Evolutionary conservation across 768 basidiomycete species (phyloP), one percentile per base, ranked within the genome.

Genomic region (Rhizopogon vinicolor): DNA sequence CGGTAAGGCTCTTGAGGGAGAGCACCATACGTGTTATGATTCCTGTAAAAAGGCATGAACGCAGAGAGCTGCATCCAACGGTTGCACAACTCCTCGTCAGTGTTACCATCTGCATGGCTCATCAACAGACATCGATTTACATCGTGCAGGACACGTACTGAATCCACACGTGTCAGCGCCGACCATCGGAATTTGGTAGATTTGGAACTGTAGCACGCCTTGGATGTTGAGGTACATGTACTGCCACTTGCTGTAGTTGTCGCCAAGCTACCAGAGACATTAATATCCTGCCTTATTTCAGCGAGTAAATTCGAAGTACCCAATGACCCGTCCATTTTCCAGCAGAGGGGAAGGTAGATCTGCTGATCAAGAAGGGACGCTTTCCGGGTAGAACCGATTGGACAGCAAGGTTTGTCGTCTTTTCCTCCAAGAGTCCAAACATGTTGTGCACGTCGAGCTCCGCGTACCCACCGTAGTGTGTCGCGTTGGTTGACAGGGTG

Each of bases 1-100:
- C 82, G 75, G 61, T 86, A 92, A 2, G 89, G 88, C 63, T 91
- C 89, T 66, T 91, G 91, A n/a, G 83, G 71, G 29, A 89, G 74
- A 5, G 87, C 85, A 22, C 81, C 82, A 52, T 73, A 74, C 33
- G 75, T 68, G 58, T 89, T 89, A 67, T 92, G 91, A 66, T 92
- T 93, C 51, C 90, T 76, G 68, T 83, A 91, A 75, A 93, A 93
- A 5, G 90, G 90, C 28, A 79, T 79, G 66, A 92, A 92, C 1
- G 89, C 90, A 3, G 86, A 77, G n/a, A 91, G 78, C 66, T 87
- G 84, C 89, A 89, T 91, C 91, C 91, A 93, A 16, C 91, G 80
- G 58, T 84, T 85, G 69, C 88, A 89, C 9, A 93, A 76, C 65
- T 91, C 89, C 67, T 92, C 90, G 60, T 89, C 81, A 7, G 85